These are phyloP conservation scores for Chrysoporthe puriensis DNA, from an alignment of 2,329 filamentous ascomycete genomes.

Conservation along the genomic window DNA sequence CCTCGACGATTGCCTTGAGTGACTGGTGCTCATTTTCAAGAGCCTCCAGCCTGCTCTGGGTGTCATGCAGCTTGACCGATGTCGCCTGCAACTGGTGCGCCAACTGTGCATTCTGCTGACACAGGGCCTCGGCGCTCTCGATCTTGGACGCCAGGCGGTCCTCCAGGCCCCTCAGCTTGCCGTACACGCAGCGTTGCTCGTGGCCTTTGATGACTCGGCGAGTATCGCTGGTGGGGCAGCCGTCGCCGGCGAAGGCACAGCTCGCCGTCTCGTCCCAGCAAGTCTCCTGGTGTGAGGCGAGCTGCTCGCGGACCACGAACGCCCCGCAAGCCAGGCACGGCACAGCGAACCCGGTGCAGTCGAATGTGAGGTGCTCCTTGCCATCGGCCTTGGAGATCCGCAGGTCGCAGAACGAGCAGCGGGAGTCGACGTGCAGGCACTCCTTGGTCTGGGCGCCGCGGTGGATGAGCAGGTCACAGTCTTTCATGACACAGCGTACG, in stretches of 20 bases:
- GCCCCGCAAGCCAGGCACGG: conserved; percentile 43
- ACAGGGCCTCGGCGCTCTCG: neutral
- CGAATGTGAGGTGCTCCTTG: conserved; percentile 51
- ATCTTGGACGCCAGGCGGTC: neutral
- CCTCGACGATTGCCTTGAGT: conserved; percentile 2
- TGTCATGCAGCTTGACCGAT: neutral
- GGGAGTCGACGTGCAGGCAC: conserved; percentile 45
- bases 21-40: conserved; percentile 10
- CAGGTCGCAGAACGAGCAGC: conserved; percentile 54
- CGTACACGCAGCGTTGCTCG: conserved; percentile 35
- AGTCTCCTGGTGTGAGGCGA: conserved; percentile 49
- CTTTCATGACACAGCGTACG: conserved; percentile 54
- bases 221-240: conserved; percentile 32
- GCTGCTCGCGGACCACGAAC: conserved; percentile 24
- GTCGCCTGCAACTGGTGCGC: neutral
- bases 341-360: conserved; percentile 47
- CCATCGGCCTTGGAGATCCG: conserved; percentile 38
- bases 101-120: conserved; percentile 5
- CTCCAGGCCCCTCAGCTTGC: conserved; percentile 13
- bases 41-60: conserved; percentile 4
- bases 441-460: conserved; percentile 9
- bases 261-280: conserved; percentile 52
- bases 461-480: conserved; percentile 19
- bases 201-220: conserved; percentile 47
- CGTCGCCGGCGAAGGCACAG: conserved; percentile 38